These are phyloP conservation scores for Saccharomycopsis babjevae DNA, from an alignment of 805 yeast species.

Conservation along the genomic window DNA sequence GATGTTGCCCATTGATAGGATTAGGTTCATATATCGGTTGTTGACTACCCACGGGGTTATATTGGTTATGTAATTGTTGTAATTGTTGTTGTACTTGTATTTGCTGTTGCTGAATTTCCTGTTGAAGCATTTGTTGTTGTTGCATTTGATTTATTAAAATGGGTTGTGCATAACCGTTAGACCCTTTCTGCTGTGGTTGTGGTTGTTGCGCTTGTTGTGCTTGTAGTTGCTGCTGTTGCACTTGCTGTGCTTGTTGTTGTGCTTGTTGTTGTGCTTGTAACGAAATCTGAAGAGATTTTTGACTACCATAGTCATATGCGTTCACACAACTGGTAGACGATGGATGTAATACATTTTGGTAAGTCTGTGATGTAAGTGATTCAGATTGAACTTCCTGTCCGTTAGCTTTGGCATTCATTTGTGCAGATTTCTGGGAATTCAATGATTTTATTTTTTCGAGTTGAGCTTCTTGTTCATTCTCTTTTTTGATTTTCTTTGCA, in stretches of 20 bases:
- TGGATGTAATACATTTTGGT: no score
- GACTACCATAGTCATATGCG: no score
- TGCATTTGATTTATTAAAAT: not conserved
- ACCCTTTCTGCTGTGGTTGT: not conserved
- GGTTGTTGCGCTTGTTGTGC: not conserved
- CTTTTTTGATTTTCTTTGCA: not conserved
- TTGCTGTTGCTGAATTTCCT: not conserved
- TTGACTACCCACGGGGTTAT: not conserved
- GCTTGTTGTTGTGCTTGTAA: not conserved
- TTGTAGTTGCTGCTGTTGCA: not conserved
- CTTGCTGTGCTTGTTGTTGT: not conserved
- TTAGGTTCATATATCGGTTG: not conserved
- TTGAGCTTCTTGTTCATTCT: not conserved
- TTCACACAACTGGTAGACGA: no score
- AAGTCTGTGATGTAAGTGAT: no score
- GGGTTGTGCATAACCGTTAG: not conserved
- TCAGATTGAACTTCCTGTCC: not conserved
- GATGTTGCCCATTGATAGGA: not conserved
- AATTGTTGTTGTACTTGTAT: not conserved
- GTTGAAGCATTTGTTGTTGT: not conserved
- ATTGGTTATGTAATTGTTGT: not conserved
- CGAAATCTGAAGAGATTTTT: not conserved
- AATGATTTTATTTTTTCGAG: not conserved
- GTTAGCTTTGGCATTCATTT: not conserved
- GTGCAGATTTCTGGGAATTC: not conserved